A percentile compares a stretch with the other conserved stretches of the same genome.
Conservation (phyloP, 768 basidiomycete genomes). For the Pulveroboletus frians region DNA sequence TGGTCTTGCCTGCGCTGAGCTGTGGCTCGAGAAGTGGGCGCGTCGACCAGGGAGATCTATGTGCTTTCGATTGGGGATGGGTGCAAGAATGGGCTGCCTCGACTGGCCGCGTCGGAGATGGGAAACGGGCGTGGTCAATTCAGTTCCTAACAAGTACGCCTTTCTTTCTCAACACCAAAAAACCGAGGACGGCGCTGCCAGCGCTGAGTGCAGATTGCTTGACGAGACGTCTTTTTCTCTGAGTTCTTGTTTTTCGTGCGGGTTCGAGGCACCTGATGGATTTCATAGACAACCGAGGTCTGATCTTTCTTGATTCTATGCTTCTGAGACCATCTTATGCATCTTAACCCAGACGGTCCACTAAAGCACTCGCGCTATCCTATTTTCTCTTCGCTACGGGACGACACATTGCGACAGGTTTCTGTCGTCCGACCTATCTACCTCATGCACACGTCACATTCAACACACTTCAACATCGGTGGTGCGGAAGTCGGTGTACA, state of each 20-base stretch:
- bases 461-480: not conserved
- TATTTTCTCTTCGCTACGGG: not conserved
- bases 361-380: not conserved
- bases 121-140: slow-evolving; percentile 15
- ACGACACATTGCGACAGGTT: not conserved
- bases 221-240: not conserved
- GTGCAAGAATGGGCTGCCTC: slow-evolving; percentile 10
- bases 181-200: not conserved
- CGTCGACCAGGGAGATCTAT: slow-evolving; percentile 8
- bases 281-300: not conserved
- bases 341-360: not conserved
- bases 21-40: not conserved
- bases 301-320: not conserved
- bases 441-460: not conserved
- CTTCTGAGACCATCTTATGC: not conserved
- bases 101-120: slow-evolving; percentile 16
- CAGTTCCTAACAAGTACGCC: slow-evolving; percentile 4
- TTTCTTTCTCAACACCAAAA: slow-evolving; percentile 3
- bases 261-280: not conserved
- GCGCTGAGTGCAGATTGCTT: not conserved
- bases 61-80: slow-evolving; percentile 7
- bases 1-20: slow-evolving; percentile 7
- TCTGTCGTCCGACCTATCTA: not conserved
- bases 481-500: slow-evolving; percentile 3
- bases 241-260: not conserved